Evolutionary conservation across 73 alveolate genomes (phyloP), one percentile per base, ranked within the genome.

Genomic region (Stentor coeruleus): DNA sequence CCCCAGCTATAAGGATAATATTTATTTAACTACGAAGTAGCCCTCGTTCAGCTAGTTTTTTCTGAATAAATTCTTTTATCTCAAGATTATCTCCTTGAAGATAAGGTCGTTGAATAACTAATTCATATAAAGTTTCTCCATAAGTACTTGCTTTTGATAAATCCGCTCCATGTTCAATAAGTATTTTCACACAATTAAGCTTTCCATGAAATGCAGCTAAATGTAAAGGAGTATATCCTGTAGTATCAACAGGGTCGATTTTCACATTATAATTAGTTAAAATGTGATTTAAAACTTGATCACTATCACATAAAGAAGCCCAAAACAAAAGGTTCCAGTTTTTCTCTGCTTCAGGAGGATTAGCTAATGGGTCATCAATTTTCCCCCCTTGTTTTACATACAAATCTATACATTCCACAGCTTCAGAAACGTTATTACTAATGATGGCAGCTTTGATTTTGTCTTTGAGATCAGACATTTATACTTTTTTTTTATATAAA

Each of bases 111-210:
- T 31, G 20, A 20, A 66, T 1, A 1, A 66, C 79, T 14, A 66
- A 40, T 31, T 66, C 79, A 20, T 66, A 26, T 66, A 66, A 66
- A 31, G 79, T 20, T 40, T 66, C 79, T 20, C 79, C 79, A 66
- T 28, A 66, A 33, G n/a, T 66, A 31, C 79, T 66, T 66, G 40
- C 37, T 26, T 37, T 15, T 28, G n/a, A 28, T 1, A 66, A 11
- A 33, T 66, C 79, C n/a, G 79, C 79, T 66, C 79, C 79, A 66
- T 33, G 36, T 15, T 66, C 79, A 66, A 66, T 40, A 20, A 66
- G 79, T 28, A 20, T 14, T 66, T 66, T 66, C 15, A 66, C 79
- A 66, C 79, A 66, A 1, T 20, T 26, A 26, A 66, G 14, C 37
- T 66, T 66, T 31, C 79, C 79, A 66, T 66, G 79, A 66, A 66